Evolutionary conservation across 1,139 yeast species (phyloP).

Genomic region (Lodderomyces theae): DNA sequence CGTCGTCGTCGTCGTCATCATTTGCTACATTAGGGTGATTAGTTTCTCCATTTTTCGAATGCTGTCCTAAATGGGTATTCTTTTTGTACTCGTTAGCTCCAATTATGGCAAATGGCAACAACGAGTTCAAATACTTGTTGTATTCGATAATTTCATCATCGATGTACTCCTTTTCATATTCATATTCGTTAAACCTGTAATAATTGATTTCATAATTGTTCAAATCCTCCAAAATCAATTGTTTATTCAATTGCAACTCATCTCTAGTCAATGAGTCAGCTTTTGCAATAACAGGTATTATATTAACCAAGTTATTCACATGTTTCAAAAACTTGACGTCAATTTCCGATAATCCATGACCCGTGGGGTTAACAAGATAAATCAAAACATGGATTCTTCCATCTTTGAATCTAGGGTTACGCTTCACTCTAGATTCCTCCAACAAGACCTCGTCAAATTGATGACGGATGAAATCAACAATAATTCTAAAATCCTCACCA

Average conservation of each 20-base stretch:
- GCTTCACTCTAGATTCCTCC: slow-evolving; percentile 47
- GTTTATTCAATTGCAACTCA: slow-evolving; percentile 37
- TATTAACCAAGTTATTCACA: slow-evolving; percentile 41
- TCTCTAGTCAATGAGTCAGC: slow-evolving; percentile 40
- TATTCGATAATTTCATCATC: slow-evolving; percentile 51
- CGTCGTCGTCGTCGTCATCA: background rate
- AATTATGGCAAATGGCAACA: slow-evolving; percentile 42
- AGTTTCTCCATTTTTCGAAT: background rate
- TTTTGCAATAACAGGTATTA: slow-evolving; percentile 43
- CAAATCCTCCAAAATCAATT: slow-evolving; percentile 43
- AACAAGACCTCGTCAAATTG: slow-evolving; percentile 50
- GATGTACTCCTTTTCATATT: slow-evolving; percentile 45
- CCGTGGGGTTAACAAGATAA: slow-evolving; percentile 48
- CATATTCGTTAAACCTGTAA: slow-evolving; percentile 49
- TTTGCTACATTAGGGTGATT: too few relatives aligned
- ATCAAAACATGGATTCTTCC: slow-evolving; percentile 47
- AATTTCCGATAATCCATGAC: slow-evolving; percentile 45
- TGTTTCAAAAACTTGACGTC: slow-evolving; percentile 42
- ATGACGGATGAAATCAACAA: slow-evolving; percentile 49
- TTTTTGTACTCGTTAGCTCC: slow-evolving; percentile 46
- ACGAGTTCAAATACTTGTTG: slow-evolving; percentile 43
- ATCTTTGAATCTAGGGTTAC: slow-evolving; percentile 48
- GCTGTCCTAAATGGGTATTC: slow-evolving; percentile 17
- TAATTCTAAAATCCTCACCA: slow-evolving; percentile 43
- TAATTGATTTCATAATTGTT: slow-evolving; percentile 38